Percentiles rank a stretch among this genome's conserved stretches.
These are phyloP conservation scores for Trichoderma lentiforme DNA, from an alignment of 2,329 filamentous ascomycete species.

Conservation along the genomic window DNA sequence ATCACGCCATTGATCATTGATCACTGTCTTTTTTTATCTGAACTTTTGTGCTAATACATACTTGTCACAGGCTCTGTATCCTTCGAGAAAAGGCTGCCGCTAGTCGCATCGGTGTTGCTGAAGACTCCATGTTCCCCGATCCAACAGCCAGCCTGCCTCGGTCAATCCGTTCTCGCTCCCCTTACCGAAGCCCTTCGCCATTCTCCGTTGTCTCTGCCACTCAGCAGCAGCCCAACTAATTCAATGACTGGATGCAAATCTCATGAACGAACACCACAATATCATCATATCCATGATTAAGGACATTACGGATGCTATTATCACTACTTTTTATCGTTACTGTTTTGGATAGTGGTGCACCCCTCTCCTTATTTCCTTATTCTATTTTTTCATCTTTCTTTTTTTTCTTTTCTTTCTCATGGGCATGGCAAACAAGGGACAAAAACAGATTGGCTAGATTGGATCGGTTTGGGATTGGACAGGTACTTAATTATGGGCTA, in stretches of 20 bases:
- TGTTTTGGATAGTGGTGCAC: not conserved
- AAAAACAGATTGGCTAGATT: slow-evolving; percentile 3
- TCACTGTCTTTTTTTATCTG: not conserved
- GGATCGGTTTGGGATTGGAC: not conserved
- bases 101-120: slow-evolving; percentile 45
- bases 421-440: not conserved
- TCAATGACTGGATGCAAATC: not conserved
- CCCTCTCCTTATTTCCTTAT: not conserved
- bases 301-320: not conserved
- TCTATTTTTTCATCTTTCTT: not conserved
- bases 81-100: slow-evolving; percentile 53
- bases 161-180: slow-evolving; percentile 13
- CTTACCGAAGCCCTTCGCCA: slow-evolving; percentile 13
- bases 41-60: not conserved
- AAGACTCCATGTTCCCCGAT: slow-evolving; percentile 29
- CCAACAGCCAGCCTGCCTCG: slow-evolving; percentile 21
- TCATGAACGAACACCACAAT: slow-evolving; percentile 1
- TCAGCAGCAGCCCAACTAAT: not conserved
- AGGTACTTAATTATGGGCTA: not conserved
- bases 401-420: not conserved
- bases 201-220: slow-evolving; percentile 7
- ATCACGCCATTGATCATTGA: not conserved
- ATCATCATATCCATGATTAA: not conserved
- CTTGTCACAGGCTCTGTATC: slow-evolving; percentile 41
- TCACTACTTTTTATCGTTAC: not conserved